Evolutionary conservation across 345 rosid species (phyloP), one percentile per base, ranked within the genome.

Genomic region (Fremontodendron californicum): DNA sequence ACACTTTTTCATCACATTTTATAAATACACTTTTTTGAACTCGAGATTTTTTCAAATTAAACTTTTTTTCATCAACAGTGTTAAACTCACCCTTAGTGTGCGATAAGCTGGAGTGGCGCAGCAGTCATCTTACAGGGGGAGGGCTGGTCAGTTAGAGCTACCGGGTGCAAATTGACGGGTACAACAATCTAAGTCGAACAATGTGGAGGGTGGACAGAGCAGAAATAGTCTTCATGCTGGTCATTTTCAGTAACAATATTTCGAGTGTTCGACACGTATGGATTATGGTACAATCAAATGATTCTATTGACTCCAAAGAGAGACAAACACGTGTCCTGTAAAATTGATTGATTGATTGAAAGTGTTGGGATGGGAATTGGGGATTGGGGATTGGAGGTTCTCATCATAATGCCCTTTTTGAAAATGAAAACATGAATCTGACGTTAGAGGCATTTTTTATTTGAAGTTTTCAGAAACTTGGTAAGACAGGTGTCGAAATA

Each of bases 311-410:
- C 11, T 9, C 58, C 54, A 29, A 74, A 0, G 67, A 68, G 8
- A 6, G 73, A 0, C 23, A 46, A 79, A 79, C 83, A 67, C 76
- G 81, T 71, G 75, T 66, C 16, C 0, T 27, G 19, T 13, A 29
- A 48, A 39, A 23, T 35, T 62, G 74, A 62, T 68, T 54, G 74
- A 62, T 68, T 54, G 65, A 73, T 73, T 23, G 51, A 68, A 11
- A 49, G 25, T 5, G 4, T 0, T 16, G 13, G 13, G 8, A 27
- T 45, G 29, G 21, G 8, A 25, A 27, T 8, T 3, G 23, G 39
- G 21, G 8, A 25, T 15, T 8, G 1, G 23, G 39, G 73, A 68
- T 68, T 43, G 39, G 40, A 29, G 54, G n/a, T n/a, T n/a, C 39
- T 31, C 42, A 79, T 9, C 43, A 51, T 71, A 6, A 51, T 80